Evolutionary conservation across 148 eudicot genomes (phyloP).

Genomic region (Rhododendron ovatum): DNA sequence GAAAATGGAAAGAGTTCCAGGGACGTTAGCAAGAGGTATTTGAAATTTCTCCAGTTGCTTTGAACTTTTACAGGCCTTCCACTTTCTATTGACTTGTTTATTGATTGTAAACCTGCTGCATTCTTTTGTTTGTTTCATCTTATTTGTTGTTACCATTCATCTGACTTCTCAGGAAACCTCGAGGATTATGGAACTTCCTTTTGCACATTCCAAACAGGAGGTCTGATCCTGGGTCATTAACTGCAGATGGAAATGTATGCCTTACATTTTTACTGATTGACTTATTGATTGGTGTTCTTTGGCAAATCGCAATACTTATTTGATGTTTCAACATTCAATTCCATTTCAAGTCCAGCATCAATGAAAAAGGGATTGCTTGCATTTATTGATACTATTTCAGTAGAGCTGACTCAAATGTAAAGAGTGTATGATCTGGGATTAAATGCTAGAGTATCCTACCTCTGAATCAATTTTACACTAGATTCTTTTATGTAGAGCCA

Average conservation of each 20-base stretch:
- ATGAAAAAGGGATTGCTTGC: neutral
- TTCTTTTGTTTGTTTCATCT: neutral
- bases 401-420: neutral
- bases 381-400: neutral
- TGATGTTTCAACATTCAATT: neutral
- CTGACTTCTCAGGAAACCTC: slow-evolving; percentile 35
- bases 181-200: slow-evolving; percentile 71
- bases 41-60: slow-evolving; percentile 13
- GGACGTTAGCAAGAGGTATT: slow-evolving; percentile 40
- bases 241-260: slow-evolving; percentile 44
- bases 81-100: neutral
- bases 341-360: neutral
- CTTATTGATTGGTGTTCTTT: neutral
- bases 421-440: neutral
- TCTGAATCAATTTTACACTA: neutral
- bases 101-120: neutral
- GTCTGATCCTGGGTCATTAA: slow-evolving; percentile 32
- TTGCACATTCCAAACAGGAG: slow-evolving; percentile 44
- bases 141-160: slow-evolving; percentile 7
- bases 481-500: neutral
- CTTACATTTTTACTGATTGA: slow-evolving; percentile 5
- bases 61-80: neutral
- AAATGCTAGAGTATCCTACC: neutral
- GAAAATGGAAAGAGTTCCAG: slow-evolving; percentile 29
- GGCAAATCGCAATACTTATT: neutral